Evolutionary conservation across 305 asterid species (phyloP), one percentile per base, ranked within the genome.

Genomic region (Plantago rigida): DNA sequence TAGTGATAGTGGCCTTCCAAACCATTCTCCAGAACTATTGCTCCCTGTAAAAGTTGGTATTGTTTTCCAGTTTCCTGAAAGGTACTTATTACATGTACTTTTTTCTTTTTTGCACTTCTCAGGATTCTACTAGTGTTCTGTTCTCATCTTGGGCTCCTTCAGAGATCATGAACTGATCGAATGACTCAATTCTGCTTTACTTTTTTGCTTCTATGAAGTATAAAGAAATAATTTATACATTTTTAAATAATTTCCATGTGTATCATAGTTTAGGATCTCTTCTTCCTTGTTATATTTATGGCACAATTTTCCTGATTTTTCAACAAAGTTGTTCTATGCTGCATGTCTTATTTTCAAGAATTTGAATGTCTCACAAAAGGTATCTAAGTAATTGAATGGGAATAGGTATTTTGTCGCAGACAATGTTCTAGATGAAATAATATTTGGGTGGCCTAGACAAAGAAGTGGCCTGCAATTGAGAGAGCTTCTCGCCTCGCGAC

Each of bases 361-460:
- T 71, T 64, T 67, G 52, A 64, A 64, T 53, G 31, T 69, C 69
- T 55, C 28, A 46, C 15, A 28, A 56, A 65, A 36, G 44, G 59
- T 39, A 47, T 71, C 78, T 77, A 65, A 79, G 64, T 64, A 59
- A 51, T 56, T 64, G 64, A 61, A 63, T 61, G 72, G 71, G 66
- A 68, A 48, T 67, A 86, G 96, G 84, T 86, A 78, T 66, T 89
- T 92, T 75, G 79, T 92, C 64, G 96, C 94, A 67, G 96, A 92
- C 81, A 92, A 64, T 68, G 76, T 88, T 72, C 91, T 92, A 56
- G 94, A 84, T 69, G 99, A 92, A 71, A 77, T 92, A 62, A 81
- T 83, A 77, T 92, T 88, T 77, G 99, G 97, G 51, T 88, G 94
- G 97, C 89, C 97, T 71, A 79, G 96, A 68, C 91, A 84, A 77